A percentile compares a stretch with the other conserved stretches of the same genome.
Evolutionary conservation across 805 yeast genomes (phyloP).

Genomic region (Ogataea glucozyma): DNA sequence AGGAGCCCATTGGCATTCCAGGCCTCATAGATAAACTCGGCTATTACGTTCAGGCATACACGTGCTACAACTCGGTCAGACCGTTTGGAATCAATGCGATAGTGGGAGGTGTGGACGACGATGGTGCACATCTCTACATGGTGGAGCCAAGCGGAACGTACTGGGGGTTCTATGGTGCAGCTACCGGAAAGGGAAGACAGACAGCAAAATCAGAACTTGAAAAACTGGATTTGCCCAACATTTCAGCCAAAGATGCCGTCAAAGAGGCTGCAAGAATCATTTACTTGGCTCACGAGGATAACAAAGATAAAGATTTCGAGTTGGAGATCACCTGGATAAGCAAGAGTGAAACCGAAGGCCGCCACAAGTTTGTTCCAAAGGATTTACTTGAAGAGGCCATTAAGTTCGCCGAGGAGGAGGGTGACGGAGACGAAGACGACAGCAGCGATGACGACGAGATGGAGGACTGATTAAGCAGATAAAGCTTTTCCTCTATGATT

Average conservation of each 20-base stretch:
- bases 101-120: conserved; percentile 88
- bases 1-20: conserved; percentile 74
- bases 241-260: conserved; percentile 79
- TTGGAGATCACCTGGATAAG: conserved; percentile 92
- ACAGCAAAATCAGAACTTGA: conserved; percentile 97
- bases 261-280: conserved; percentile 93
- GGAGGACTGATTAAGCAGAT: conserved; percentile 29
- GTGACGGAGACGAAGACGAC: conserved; percentile 61
- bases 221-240: conserved; percentile 71
- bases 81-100: conserved; percentile 95
- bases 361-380: conserved; percentile 78
- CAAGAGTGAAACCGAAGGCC: conserved; percentile 69
- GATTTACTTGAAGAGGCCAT: conserved; percentile 81
- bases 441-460: conserved; percentile 36
- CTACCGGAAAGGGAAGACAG: conserved; percentile 98
- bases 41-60: conserved; percentile 89
- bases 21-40: conserved; percentile 86
- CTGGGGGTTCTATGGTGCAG: conserved; percentile 98
- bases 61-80: conserved; percentile 94
- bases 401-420: conserved; percentile 78
- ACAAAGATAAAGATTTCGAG: conserved; percentile 96
- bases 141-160: conserved; percentile 95
- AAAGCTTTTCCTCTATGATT: too few relatives aligned
- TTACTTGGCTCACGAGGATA: conserved; percentile 94
- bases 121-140: conserved; percentile 89